Evolutionary conservation across 1,284 basidiomycete species (phyloP), one percentile per base, ranked within the genome.

Genomic region (Acaromyces ingoldii): DNA sequence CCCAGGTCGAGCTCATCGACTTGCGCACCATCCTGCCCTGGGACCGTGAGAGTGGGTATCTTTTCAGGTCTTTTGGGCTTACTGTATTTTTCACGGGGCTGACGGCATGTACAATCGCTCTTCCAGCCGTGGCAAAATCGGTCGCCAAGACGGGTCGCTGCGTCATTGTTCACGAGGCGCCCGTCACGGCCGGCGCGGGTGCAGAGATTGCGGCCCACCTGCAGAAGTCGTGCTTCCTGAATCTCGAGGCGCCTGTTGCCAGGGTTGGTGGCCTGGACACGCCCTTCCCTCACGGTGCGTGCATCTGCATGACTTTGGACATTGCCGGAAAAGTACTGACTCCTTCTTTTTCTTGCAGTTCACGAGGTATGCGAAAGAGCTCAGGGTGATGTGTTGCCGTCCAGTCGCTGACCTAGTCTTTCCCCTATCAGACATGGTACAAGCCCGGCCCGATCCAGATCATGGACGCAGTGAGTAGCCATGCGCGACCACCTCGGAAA

Each of bases 1-100:
- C 89, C 2, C 85, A 84, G 53, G 79, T 96, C 49, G 90, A 96
- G 76, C 80, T 96, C 4, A 91, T 96, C 61, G 91, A 96, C 77
- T 76, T 96, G 55, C 82, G 91, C 21, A 90, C 90, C 0, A 86
- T 96, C 62, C 77, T 92, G 26, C 91, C 91, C 0, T 90, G 90
- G 84, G 92, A 95, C 64, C 79, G 88, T 11, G 82, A 87, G 42
- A 85, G 49, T 51, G 49, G 21, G 53, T 54, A 24, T 3, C 15
- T 13, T 15, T 39, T 42, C 9, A 28, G 33, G 13, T 13, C 33
- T 13, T n/a, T n/a, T n/a, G n/a, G n/a, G n/a, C n/a, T n/a, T n/a
- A n/a, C n/a, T n/a, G n/a, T n/a, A 34, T 13, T n/a, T 13, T 34
- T 34, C 19, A 19, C 13, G 33, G n/a, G 33, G 33, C 19, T 34